Base-by-base conservation (phyloP, 176 grass and related monocot genomes). In the Triticum urartu region DNA sequence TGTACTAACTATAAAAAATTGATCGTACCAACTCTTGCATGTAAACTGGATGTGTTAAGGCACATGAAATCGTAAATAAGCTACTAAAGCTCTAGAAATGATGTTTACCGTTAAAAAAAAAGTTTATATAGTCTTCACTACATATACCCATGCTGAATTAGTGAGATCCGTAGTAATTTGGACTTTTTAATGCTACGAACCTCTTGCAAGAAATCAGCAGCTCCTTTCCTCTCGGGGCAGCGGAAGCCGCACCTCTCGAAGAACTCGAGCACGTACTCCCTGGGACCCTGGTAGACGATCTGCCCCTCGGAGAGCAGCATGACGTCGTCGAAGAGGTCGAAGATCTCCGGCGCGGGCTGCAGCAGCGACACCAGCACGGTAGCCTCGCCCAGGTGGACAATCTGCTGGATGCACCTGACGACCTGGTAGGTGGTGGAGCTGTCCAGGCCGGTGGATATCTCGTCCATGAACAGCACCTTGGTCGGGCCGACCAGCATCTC, bases 401-500 rank as follows among this genome's bases (percentile, higher is more conserved):
- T 89, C 86, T 95, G 96, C 85, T 95, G 96, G 86, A 95, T 93
- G 84, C 93, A 98, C 82, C 89, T 92, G 35, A 95, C 79, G 20
- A 98, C 94, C 78, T 98, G 96, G 84, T 89, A 95, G 26, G 96
- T 94, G 40, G 96, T 98, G 74, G 96, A 98, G 90, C 91, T 95
- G 93, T 98, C 96, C 42, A 98, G 82, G 25, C 96, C 93, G 11
- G 96, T 98, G 71, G 96, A 98, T 89, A 98, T 98, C 88, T 98
- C 96, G 59, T 98, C 96, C 96, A 98, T 98, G 91, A 95, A 98
- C 68, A 95, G 75, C 64, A 98, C 93, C 81, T 94, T 98, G 67
- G 96, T 98, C 86, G 96, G 96, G n/a, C 96, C 96, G 54, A 98
- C 96, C 77, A 98, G 90, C 96, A 98, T 98, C 86, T 98, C 96